Base-by-base conservation (phyloP, 176 grass and related monocot genomes). In the Triticum turgidum region DNA sequence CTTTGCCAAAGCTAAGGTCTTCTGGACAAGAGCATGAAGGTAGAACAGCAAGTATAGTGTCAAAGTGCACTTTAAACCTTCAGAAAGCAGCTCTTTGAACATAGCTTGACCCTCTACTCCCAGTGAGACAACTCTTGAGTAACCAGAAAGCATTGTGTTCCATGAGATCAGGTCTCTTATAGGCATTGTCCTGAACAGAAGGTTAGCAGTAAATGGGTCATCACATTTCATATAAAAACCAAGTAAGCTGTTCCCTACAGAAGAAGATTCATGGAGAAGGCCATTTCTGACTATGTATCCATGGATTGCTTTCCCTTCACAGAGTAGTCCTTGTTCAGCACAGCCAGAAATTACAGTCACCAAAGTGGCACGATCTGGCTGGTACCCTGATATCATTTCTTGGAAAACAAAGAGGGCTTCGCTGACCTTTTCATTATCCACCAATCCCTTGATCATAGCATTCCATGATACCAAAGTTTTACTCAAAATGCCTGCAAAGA, bases 131-230 rank as follows among this genome's bases (percentile, higher is more conserved):
- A 84, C 86, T 86, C 82, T 86, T 35, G 93, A 80, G 84, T 74
- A 91, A 22, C 90, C 81, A 87, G 88, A 94, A 78, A 98, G 82
- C 86, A 96, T 91, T 13, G 92, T 92, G 76, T 96, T 96, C 96
- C 93, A 98, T 13, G 93, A 94, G 67, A 92, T 88, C 65, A 98
- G 20, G 37, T 98, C 96, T 71, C 88, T 94, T 9, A 27, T 63
- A 64, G 89, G 82, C 88, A 96, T 98, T 54, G 62, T 88, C 22
- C 56, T 84, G 37, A 98, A 98, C 29, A 98, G 24, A 68, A 79
- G 24, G 11, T 21, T n/a, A 0, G 93, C 90, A 61, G 80, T 74
- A 82, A 38, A 79, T 67, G 82, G 11, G 21, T 89, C 8, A 5
- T 86, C 13, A 13, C 92, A 96, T 78, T 92, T 88, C 51, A 96